Conservation (phyloP, 192 early-diverging fungal species). For the Spinellus fusiger region DNA sequence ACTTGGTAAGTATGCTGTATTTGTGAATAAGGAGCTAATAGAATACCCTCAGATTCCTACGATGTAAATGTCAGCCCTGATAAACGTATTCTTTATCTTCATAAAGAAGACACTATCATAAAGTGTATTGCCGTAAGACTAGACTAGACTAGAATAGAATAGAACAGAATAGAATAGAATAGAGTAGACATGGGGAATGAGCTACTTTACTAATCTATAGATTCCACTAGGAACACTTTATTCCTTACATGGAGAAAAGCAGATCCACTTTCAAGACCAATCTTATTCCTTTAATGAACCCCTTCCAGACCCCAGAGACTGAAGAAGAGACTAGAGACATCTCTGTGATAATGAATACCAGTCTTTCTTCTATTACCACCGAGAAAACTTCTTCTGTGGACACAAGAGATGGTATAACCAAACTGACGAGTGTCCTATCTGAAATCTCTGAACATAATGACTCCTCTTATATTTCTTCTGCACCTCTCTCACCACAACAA, state of each 20-base stretch:
- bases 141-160: too few species aligned
- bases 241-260: conserved; percentile 49
- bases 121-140: conserved; percentile 41
- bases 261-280: conserved; percentile 37
- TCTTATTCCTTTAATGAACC: neutral
- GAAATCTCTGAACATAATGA: too few species aligned
- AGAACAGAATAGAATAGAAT: neutral
- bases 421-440: neutral
- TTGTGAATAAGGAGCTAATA: neutral
- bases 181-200: neutral
- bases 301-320: too few species aligned
- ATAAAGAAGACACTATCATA: conserved; percentile 61
- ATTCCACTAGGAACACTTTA: conserved; percentile 35
- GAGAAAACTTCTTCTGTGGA: neutral
- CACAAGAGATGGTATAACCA: neutral
- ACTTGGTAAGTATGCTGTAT: conserved; percentile 33
- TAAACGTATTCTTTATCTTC: conserved; percentile 85
- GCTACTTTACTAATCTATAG: neutral
- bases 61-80: conserved; percentile 96
- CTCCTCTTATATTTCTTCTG: too few species aligned
- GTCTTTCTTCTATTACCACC: neutral
- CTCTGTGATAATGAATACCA: neutral
- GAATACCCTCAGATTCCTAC: conserved; percentile 37
- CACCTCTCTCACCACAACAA: too few species aligned
- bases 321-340: neutral